Conservation (phyloP, 2,329 filamentous ascomycete species). For the Botryotinia narcissicola region DNA sequence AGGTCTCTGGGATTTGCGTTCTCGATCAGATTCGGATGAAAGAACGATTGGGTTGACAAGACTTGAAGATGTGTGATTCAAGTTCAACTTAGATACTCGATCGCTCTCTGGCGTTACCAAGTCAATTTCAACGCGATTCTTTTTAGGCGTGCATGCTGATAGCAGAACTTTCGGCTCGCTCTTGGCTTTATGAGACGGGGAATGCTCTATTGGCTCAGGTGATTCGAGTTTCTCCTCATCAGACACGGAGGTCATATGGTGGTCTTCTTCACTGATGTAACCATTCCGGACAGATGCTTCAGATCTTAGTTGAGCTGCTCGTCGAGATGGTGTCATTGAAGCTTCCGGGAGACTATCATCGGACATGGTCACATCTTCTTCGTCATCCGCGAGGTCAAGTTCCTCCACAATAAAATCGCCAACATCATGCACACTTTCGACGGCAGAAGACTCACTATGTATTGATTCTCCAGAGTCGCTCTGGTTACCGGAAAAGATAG, state of each 20-base stretch:
- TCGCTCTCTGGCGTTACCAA: slow-evolving; percentile 5
- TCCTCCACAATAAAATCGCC: slow-evolving; percentile 50
- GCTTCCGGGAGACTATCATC: slow-evolving; percentile 5
- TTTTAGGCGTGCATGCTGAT: neutral
- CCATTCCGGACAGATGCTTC: neutral
- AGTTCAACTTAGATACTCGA: neutral
- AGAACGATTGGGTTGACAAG: slow-evolving; percentile 20
- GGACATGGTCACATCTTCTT: slow-evolving; percentile 27
- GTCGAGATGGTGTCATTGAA: neutral
- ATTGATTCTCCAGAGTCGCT: slow-evolving; percentile 33
- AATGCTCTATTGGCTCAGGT: neutral
- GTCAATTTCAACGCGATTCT: neutral
- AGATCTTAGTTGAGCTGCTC: neutral
- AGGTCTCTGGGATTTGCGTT: slow-evolving; percentile 3
- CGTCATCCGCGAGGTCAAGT: slow-evolving; percentile 32
- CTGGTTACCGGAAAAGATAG: slow-evolving; percentile 19
- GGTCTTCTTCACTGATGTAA: neutral
- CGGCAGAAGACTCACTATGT: slow-evolving; percentile 26
- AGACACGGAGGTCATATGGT: neutral
- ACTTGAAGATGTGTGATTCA: neutral
- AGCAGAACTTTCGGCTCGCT: neutral
- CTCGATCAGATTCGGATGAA: slow-evolving; percentile 24
- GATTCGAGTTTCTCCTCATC: neutral
- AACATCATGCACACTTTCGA: slow-evolving; percentile 45
- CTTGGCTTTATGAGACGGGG: neutral